A percentile compares a stretch with the other conserved stretches of the same genome.
phyloP scores from a whole-genome alignment of 108 stramenopile species.

The Chaetoceros tenuissimus region DNA sequence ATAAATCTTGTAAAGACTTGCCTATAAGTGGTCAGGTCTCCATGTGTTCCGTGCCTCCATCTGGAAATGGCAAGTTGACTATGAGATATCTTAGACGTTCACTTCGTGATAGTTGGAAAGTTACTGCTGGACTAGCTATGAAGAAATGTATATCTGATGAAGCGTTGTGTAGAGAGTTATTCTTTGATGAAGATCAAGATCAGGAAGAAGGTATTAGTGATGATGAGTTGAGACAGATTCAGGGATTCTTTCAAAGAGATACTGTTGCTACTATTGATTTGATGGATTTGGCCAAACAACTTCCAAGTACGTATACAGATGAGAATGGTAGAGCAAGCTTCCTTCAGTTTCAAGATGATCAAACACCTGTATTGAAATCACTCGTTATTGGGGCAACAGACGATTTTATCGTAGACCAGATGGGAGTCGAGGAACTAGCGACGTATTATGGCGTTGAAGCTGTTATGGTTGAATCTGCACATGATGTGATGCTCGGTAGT shows the following conservation, averaged over 20 bases:
- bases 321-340: slow-evolving; percentile 28
- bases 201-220: slow-evolving; percentile 58
- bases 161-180: slow-evolving; percentile 38
- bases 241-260: slow-evolving; percentile 43
- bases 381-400: slow-evolving; percentile 50
- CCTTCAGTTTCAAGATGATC: slow-evolving; percentile 1
- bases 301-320: slow-evolving; percentile 24
- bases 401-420: slow-evolving; percentile 59
- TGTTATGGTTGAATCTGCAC: slow-evolving; percentile 43
- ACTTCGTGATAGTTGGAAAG: slow-evolving; percentile 33
- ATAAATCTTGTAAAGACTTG: not conserved
- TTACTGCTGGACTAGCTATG: slow-evolving; percentile 56
- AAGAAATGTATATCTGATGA: slow-evolving; percentile 28
- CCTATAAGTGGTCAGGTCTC: slow-evolving; percentile 43
- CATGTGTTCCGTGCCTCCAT: slow-evolving; percentile 78
- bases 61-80: slow-evolving; percentile 73
- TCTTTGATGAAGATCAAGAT: slow-evolving; percentile 46
- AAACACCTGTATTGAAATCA: slow-evolving; percentile 17
- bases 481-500: slow-evolving; percentile 66
- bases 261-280: slow-evolving; percentile 48
- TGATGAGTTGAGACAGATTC: slow-evolving; percentile 38
- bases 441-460: slow-evolving; percentile 33
- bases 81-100: slow-evolving; percentile 39
- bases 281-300: slow-evolving; percentile 23
- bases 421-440: slow-evolving; percentile 48